Percentiles rank a stretch among this genome's conserved stretches.
phyloP scores from a whole-genome alignment of 352 stramenopile species.

The Globisporangium carolinianum region DNA sequence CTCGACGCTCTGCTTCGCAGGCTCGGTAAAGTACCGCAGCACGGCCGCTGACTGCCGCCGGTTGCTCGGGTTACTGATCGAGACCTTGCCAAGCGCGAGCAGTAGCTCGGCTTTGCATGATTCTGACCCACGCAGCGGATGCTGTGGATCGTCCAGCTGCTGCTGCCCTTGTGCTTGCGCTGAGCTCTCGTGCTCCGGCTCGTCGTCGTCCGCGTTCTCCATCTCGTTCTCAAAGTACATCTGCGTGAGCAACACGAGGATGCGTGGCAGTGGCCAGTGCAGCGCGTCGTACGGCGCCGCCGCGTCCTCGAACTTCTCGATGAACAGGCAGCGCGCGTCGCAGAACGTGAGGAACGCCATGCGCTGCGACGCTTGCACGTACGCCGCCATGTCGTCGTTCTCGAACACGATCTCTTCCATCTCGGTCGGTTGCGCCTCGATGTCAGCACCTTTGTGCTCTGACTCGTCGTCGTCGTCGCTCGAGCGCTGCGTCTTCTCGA shows the following conservation, averaged over 20 bases:
- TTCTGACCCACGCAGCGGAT: background rate
- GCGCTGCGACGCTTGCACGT: conserved; percentile 56
- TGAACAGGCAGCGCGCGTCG: conserved; percentile 72
- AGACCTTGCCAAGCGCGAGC: conserved; percentile 58
- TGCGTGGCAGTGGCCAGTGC: conserved; percentile 62
- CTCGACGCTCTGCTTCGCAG: conserved; percentile 39
- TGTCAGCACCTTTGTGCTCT: background rate
- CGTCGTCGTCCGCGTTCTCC: conserved; percentile 23
- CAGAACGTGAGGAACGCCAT: conserved; percentile 75
- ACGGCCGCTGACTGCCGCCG: conserved; percentile 72
- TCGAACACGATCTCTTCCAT: conserved; percentile 72
- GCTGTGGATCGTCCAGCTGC: conserved; percentile 7
- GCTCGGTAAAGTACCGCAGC: conserved; percentile 57
- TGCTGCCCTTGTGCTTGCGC: conserved; percentile 9
- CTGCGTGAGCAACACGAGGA: conserved; percentile 63
- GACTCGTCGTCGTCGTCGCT: conserved; percentile 22
- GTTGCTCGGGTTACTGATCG: conserved; percentile 77
- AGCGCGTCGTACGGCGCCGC: conserved; percentile 48
- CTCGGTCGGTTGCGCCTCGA: conserved; percentile 18
- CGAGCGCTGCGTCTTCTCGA: conserved; percentile 28
- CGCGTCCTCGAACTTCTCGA: conserved; percentile 73
- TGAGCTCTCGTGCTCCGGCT: conserved; percentile 28
- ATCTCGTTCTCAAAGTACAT: conserved; percentile 83
- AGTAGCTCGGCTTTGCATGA: conserved; percentile 55
- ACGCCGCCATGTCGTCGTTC: conserved; percentile 35